Evolutionary conservation across 176 grass and related monocot species (phyloP).

Genomic region (Musa itinerans): DNA sequence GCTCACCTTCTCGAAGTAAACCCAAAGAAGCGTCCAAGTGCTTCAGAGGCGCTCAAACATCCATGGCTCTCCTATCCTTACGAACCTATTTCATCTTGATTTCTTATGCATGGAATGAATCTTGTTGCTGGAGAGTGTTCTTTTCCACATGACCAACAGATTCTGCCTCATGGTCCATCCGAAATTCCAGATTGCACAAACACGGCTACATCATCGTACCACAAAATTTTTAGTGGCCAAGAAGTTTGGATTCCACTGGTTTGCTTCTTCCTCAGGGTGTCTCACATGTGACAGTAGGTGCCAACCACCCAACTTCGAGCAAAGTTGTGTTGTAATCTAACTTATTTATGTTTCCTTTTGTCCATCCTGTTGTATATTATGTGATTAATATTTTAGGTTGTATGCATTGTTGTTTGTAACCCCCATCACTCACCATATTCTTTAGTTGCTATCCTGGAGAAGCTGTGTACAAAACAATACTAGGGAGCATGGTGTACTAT

Average conservation of each 20-base stretch:
- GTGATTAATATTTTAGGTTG: constrained; percentile 16
- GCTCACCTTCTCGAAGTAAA: constrained; percentile 79
- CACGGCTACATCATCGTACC: background rate
- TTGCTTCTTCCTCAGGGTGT: background rate
- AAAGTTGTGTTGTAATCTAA: background rate
- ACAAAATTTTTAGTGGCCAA: background rate
- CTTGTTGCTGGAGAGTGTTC: background rate
- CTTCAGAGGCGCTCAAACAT: constrained; percentile 80
- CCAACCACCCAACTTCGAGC: background rate
- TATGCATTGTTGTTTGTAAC: background rate
- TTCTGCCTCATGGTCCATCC: background rate
- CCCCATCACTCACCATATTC: background rate
- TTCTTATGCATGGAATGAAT: background rate
- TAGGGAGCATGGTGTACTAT: too few species aligned
- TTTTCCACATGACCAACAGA: background rate
- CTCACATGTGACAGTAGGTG: background rate
- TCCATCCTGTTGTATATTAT: constrained; percentile 23
- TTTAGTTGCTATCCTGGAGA: too few species aligned
- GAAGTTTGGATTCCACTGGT: background rate
- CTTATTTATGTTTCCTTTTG: background rate
- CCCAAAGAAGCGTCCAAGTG: constrained; percentile 84
- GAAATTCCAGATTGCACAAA: background rate
- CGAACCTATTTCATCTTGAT: constrained; percentile 94
- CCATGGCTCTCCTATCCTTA: constrained; percentile 99
- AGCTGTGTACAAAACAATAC: too few species aligned